Evolutionary conservation across 1,284 basidiomycete genomes (phyloP).

Genomic region (Malassezia arunalokei): DNA sequence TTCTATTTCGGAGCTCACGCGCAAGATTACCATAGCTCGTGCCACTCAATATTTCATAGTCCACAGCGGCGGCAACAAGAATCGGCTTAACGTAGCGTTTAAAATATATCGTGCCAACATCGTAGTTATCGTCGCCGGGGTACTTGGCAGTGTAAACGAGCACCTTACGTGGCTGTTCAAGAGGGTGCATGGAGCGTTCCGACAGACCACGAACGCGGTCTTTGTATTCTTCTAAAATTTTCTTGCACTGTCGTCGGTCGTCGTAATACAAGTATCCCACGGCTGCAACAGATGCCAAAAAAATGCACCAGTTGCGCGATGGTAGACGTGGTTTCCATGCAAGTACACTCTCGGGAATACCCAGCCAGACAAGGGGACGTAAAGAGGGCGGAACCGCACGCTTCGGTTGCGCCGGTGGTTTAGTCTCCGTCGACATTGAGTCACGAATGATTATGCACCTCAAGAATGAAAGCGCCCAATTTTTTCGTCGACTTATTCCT

Average conservation of each 20-base stretch:
- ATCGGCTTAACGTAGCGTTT: conserved; percentile 95
- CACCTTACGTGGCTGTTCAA: conserved; percentile 66
- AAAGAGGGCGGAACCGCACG: conserved; percentile 17
- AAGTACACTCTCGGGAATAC: conserved; percentile 49
- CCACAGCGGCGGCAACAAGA: conserved; percentile 80
- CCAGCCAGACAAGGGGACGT: conserved; percentile 49
- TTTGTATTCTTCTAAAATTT: conserved; percentile 65
- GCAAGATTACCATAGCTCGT: conserved; percentile 75
- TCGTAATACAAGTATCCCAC: conserved; percentile 66
- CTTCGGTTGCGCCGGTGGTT: neutral
- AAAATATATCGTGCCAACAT: conserved; percentile 73
- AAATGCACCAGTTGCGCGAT: conserved; percentile 85
- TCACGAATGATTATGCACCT: neutral
- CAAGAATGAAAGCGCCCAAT: too few relatives aligned
- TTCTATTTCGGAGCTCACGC: conserved; percentile 60
- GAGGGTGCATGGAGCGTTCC: conserved; percentile 57
- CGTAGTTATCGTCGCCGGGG: conserved; percentile 86
- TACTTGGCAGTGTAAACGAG: conserved; percentile 77
- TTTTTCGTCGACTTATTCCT: too few relatives aligned
- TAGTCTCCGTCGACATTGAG: neutral
- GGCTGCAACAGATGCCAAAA: conserved; percentile 62
- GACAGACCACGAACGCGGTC: conserved; percentile 66
- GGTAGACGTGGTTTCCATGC: conserved; percentile 55
- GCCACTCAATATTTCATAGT: conserved; percentile 72
- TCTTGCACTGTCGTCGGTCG: conserved; percentile 66